phyloP scores from a whole-genome alignment of 179 eudicot species.

The Patellifolia procumbens region DNA sequence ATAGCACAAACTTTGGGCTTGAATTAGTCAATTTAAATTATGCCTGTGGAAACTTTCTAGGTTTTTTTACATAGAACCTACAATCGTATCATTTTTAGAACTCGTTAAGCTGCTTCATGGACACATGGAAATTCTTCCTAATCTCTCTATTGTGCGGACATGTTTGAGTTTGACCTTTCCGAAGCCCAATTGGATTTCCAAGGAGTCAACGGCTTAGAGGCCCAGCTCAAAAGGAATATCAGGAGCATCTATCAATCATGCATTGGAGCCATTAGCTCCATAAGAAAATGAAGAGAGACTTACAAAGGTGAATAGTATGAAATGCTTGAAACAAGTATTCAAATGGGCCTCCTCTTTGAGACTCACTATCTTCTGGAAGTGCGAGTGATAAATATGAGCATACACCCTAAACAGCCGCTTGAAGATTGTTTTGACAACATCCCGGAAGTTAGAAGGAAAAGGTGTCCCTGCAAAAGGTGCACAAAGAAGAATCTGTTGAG shows the following conservation, averaged over 20 bases:
- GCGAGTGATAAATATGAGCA: conserved; percentile 97
- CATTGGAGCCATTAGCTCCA: not conserved
- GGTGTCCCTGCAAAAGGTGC: conserved; percentile 65
- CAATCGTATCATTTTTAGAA: not conserved
- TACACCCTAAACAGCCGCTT: conserved; percentile 94
- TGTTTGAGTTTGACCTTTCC: no score
- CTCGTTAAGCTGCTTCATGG: not conserved
- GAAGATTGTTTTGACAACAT: conserved; percentile 93
- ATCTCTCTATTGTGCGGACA: not conserved
- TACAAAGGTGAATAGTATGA: conserved; percentile 89
- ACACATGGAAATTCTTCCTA: not conserved
- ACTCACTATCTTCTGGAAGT: conserved; percentile 96
- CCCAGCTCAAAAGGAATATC: not conserved
- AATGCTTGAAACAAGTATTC: conserved; percentile 98
- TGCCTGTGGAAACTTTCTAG: not conserved
- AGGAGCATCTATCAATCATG: not conserved
- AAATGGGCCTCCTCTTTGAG: conserved; percentile 98
- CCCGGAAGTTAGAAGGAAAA: conserved; percentile 88
- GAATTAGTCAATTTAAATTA: not conserved
- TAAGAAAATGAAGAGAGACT: conserved; percentile 34
- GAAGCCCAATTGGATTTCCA: no score
- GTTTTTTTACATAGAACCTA: no score
- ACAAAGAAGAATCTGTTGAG: not conserved
- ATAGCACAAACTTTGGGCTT: not conserved
- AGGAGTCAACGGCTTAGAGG: not conserved